Base-by-base conservation (phyloP, 1,284 basidiomycete species). In the Amylostereum chailletii region DNA sequence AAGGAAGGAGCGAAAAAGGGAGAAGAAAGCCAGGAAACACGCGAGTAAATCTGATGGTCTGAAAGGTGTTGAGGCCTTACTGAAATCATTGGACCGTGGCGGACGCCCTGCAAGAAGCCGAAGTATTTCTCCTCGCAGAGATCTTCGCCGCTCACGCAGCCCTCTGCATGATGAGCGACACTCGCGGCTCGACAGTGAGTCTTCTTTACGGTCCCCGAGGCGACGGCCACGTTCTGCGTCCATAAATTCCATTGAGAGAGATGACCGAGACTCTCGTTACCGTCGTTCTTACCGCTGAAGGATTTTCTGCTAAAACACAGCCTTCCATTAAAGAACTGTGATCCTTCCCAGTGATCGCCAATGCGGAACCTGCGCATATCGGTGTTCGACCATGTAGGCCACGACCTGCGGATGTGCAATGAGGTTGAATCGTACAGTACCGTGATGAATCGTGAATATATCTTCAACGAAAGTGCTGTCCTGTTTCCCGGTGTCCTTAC, bases 1-100 rank as follows among this genome's bases (percentile, higher is more conserved):
- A 8, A 71, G 86, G 46, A 89, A 85, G 62, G 82, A 79, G 40
- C 72, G 73, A 49, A 88, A 79, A 63, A 79, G 71, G 56, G 77
- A 77, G 57, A 72, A 67, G 56, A 86, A 77, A 58, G 68, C 67
- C 60, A 72, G 65, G 66, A 81, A 73, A 59, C 50, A 52, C 29
- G 58, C 57, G 60, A 59, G 53, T 52, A 73, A 64, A 55, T 71
- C 71, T 3, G 68, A 68, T 19, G 74, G 67, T 0, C 55, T 74
- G 53, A 68, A 59, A 48, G 81, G 70, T n/a, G 80, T 83, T 4
- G 71, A 75, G 54, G 65, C 67, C n/a, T 53, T 76, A 31, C 57
- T 76, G 38, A 67, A 59, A 51, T 70, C 57, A 32, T 54, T 74
- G 36, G 64, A 60, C 30, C 53, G 55, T 7, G 54, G 50, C 7